Conservation (phyloP, 805 yeast genomes). For the Zygoascus flipseniorum region DNA sequence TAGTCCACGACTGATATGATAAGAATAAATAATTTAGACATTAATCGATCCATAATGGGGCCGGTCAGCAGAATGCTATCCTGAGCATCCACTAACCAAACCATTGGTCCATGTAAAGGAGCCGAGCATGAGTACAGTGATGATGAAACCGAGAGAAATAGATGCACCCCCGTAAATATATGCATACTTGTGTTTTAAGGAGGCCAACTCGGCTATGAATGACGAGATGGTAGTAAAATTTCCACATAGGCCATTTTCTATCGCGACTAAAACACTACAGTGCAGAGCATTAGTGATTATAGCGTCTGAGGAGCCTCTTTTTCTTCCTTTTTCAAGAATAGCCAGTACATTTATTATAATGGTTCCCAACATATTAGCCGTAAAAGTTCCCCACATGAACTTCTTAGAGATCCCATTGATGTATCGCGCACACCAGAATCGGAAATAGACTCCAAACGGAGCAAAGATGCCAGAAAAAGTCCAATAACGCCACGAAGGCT, state of each 20-base stretch:
- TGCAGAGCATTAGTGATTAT: conserved; percentile 26
- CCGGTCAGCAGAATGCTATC: background rate
- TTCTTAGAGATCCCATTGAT: conserved; percentile 43
- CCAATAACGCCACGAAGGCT: conserved; percentile 55
- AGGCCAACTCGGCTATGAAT: conserved; percentile 57
- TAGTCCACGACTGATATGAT: too few species aligned
- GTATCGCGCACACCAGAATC: conserved; percentile 47
- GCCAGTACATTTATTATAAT: conserved; percentile 37
- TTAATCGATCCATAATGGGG: background rate
- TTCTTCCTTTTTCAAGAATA: conserved; percentile 38
- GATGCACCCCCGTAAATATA: conserved; percentile 46
- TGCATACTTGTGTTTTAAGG: conserved; percentile 29
- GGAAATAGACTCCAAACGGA: conserved; percentile 56
- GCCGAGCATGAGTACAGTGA: conserved; percentile 57
- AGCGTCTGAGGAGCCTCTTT: conserved; percentile 2
- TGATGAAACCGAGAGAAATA: conserved; percentile 38
- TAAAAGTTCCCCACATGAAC: conserved; percentile 51
- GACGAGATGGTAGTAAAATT: conserved; percentile 69
- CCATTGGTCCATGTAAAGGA: conserved; percentile 64
- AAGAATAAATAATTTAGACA: background rate
- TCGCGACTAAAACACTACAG: conserved; percentile 47
- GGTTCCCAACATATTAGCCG: conserved; percentile 42
- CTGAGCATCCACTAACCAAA: background rate
- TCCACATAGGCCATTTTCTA: conserved; percentile 64
- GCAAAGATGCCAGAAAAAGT: conserved; percentile 58